These are phyloP conservation scores for Neodidymelliopsis sp. DNA, from an alignment of 2,329 filamentous ascomycete species.

Conservation along the genomic window DNA sequence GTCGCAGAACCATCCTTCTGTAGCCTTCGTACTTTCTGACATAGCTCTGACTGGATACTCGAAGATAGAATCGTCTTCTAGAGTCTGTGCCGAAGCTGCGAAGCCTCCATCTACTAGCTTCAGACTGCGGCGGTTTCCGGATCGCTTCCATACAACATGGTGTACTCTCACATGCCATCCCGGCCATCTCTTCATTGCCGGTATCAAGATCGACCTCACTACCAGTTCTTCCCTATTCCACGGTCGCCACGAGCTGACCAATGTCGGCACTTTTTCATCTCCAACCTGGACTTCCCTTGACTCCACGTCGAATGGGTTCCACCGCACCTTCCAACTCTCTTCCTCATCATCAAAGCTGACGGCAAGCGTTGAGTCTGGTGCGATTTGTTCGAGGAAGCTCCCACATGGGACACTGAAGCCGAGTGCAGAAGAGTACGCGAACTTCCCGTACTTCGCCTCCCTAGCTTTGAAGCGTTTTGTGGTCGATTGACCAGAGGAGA, in stretches of 20 bases:
- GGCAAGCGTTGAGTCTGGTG: conserved; percentile 35
- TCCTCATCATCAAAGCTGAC: conserved; percentile 27
- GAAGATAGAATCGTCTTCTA: conserved; percentile 19
- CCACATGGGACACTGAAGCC: conserved; percentile 56
- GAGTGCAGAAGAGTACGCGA: conserved; percentile 56
- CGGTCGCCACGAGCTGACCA: conserved; percentile 21
- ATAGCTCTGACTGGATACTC: conserved; percentile 4
- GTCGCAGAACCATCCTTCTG: conserved; percentile 21
- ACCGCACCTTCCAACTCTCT: conserved; percentile 25
- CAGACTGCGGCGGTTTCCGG: background rate
- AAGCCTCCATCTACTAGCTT: conserved; percentile 24
- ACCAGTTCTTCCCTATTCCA: conserved; percentile 15
- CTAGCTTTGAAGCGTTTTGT: conserved; percentile 23
- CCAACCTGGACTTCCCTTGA: conserved; percentile 1
- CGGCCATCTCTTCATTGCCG: conserved; percentile 14
- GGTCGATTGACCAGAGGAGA: conserved; percentile 24
- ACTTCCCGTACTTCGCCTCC: conserved; percentile 31
- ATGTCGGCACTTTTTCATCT: background rate
- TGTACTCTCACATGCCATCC: conserved; percentile 28
- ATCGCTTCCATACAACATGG: background rate
- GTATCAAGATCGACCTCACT: conserved; percentile 15
- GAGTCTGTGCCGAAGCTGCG: conserved; percentile 22
- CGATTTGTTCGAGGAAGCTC: conserved; percentile 38
- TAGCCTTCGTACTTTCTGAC: background rate
- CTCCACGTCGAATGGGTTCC: conserved; percentile 25